Evolutionary conservation across 2,329 filamentous ascomycete genomes (phyloP).

Genomic region (Metarhizium sp.): DNA sequence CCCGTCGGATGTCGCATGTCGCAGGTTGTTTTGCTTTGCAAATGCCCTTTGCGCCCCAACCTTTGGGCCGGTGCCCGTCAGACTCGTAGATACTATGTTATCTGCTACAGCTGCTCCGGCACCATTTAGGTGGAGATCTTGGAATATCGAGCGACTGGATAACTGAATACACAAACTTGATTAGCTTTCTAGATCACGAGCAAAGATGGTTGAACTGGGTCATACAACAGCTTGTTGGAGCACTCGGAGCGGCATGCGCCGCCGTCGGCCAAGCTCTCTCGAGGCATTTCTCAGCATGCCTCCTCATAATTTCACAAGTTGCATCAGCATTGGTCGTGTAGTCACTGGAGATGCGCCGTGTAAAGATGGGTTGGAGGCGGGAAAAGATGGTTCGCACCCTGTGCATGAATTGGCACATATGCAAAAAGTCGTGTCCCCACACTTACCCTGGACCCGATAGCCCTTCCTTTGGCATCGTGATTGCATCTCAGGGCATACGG

Average conservation of each 20-base stretch:
- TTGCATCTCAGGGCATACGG: not conserved
- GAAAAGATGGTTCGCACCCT: not conserved
- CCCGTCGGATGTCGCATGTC: not conserved
- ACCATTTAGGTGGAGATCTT: no score
- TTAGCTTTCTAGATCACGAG: not conserved
- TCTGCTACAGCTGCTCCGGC: not conserved
- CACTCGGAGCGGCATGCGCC: constrained; percentile 15
- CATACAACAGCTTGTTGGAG: constrained; percentile 14
- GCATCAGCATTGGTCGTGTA: not conserved
- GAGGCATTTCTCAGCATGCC: constrained; percentile 26
- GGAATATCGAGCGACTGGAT: not conserved
- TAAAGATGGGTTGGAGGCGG: not conserved
- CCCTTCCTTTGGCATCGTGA: not conserved
- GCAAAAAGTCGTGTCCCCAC: not conserved
- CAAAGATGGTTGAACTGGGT: not conserved
- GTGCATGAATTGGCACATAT: not conserved
- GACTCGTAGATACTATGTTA: not conserved
- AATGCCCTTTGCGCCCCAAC: not conserved
- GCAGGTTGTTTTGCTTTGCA: not conserved
- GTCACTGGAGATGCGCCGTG: not conserved
- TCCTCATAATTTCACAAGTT: constrained; percentile 20
- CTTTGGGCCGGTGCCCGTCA: not conserved
- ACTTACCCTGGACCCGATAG: not conserved
- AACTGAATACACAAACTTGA: not conserved
- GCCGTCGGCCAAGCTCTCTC: constrained; percentile 21